These are phyloP conservation scores for Globisporangium splendens DNA, from an alignment of 352 stramenopile species.

Conservation along the genomic window DNA sequence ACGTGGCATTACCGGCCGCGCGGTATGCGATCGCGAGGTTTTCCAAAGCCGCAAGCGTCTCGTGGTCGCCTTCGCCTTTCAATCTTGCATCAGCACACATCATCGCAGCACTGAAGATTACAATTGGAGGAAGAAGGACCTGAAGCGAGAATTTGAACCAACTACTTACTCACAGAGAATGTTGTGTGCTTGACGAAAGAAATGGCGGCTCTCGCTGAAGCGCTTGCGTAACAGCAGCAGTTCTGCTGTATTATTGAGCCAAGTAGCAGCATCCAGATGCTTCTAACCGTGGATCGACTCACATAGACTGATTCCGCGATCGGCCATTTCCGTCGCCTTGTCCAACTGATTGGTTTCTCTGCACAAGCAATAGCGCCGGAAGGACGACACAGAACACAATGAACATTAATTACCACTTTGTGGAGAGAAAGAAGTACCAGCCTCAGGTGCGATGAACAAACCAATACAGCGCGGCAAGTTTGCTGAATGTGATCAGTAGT, in stretches of 20 bases:
- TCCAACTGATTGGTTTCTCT: slow-evolving; percentile 22
- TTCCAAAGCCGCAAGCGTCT: slow-evolving; percentile 34
- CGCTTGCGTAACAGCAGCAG: slow-evolving; percentile 26
- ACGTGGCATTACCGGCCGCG: slow-evolving; percentile 1
- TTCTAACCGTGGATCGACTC: slow-evolving; percentile 29
- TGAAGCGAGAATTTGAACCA: neutral
- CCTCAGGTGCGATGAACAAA: neutral
- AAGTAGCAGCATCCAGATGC: slow-evolving; percentile 35
- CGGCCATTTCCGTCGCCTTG: slow-evolving; percentile 28
- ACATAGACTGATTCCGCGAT: slow-evolving; percentile 38
- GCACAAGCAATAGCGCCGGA: no score
- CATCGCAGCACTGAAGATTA: neutral
- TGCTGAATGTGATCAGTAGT: slow-evolving; percentile 29
- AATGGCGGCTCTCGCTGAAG: slow-evolving; percentile 30
- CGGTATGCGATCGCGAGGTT: slow-evolving; percentile 43
- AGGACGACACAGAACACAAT: neutral
- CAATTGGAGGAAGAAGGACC: neutral
- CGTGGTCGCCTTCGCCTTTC: slow-evolving; percentile 29
- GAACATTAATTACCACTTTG: no score
- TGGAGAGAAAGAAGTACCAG: neutral
- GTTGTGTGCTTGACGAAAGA: slow-evolving; percentile 27
- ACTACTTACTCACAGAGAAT: slow-evolving; percentile 23
- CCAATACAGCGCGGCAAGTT: slow-evolving; percentile 46
- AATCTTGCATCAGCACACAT: slow-evolving; percentile 14
- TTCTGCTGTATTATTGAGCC: slow-evolving; percentile 43